Conservation (phyloP, 2,329 filamentous ascomycete genomes). For the Aspergillus fumigatiaffinis region DNA sequence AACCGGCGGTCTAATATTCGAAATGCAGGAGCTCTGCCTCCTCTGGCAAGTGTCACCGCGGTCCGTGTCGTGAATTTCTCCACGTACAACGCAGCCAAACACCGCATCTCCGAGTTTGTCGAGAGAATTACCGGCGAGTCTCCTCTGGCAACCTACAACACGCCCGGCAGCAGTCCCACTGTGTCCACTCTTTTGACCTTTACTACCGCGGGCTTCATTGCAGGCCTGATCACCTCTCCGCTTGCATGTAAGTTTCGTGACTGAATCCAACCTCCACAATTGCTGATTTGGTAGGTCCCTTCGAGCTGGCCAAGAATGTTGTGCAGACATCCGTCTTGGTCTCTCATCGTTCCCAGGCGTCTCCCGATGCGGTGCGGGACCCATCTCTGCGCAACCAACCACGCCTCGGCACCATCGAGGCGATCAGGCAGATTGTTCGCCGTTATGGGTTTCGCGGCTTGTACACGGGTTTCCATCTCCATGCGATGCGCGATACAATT, state of each 20-base stretch:
- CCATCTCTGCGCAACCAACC: slow-evolving; percentile 34
- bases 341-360: slow-evolving; percentile 37
- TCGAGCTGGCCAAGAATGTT: slow-evolving; percentile 48
- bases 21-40: slow-evolving; percentile 39
- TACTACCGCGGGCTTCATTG: slow-evolving; percentile 39
- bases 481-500: slow-evolving; percentile 43
- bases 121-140: slow-evolving; percentile 39
- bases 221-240: slow-evolving; percentile 40
- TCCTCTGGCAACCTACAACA: slow-evolving; percentile 40
- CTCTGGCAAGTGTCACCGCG: slow-evolving; percentile 43
- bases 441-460: slow-evolving; percentile 42
- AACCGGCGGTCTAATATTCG: background rate
- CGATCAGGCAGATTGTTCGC: slow-evolving; percentile 41
- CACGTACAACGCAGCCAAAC: slow-evolving; percentile 43
- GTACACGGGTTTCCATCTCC: slow-evolving; percentile 45
- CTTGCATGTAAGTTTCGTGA: slow-evolving; percentile 38
- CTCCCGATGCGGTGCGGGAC: slow-evolving; percentile 31
- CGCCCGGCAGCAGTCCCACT: slow-evolving; percentile 40
- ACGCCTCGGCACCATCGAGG: slow-evolving; percentile 40
- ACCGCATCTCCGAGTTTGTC: slow-evolving; percentile 37
- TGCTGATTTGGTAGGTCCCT: slow-evolving; percentile 34
- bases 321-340: slow-evolving; percentile 48
- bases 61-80: slow-evolving; percentile 45
- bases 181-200: slow-evolving; percentile 41
- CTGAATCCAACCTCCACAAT: background rate